These are phyloP conservation scores for Spiraea crenata DNA, from an alignment of 331 rosid species.

Conservation along the genomic window DNA sequence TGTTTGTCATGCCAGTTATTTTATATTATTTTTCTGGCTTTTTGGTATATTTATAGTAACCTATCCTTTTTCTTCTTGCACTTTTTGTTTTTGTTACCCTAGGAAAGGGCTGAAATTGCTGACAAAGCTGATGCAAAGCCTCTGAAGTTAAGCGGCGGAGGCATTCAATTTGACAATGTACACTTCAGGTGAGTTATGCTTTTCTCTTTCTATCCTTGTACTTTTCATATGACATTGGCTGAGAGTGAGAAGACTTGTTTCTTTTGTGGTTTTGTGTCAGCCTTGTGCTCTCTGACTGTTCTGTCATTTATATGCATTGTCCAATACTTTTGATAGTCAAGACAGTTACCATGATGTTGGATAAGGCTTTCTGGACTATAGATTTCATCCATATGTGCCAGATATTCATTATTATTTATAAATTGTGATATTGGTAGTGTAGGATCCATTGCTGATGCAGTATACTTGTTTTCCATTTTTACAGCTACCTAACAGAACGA, in stretches of 20 bases:
- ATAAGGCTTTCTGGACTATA: not conserved
- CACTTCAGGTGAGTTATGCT: slow-evolving; percentile 63
- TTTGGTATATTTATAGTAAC: slow-evolving; percentile 9
- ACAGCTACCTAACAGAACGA: slow-evolving; percentile 81
- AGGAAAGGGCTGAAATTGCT: slow-evolving; percentile 79
- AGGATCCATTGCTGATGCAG: slow-evolving; percentile 24
- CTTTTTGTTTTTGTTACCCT: slow-evolving; percentile 21
- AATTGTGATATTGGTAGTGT: slow-evolving; percentile 1
- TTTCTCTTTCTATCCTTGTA: not conserved
- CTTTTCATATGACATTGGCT: not conserved
- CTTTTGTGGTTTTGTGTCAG: not conserved
- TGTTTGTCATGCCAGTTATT: not conserved
- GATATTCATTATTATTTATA: not conserved
- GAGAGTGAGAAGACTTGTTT: not conserved
- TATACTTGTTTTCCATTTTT: slow-evolving; percentile 14
- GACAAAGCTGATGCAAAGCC: slow-evolving; percentile 67
- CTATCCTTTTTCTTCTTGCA: slow-evolving; percentile 10
- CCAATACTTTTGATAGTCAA: not conserved
- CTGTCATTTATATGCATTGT: not conserved
- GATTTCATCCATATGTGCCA: not conserved
- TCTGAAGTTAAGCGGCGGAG: slow-evolving; percentile 67
- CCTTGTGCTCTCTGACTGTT: not conserved
- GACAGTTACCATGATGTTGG: not conserved
- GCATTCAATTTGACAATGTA: slow-evolving; percentile 67
- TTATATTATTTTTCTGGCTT: not conserved